Percentiles rank a stretch among this genome's conserved stretches.
Evolutionary conservation across 176 grass and related monocot species (phyloP).

Genomic region (Juncus effusus): DNA sequence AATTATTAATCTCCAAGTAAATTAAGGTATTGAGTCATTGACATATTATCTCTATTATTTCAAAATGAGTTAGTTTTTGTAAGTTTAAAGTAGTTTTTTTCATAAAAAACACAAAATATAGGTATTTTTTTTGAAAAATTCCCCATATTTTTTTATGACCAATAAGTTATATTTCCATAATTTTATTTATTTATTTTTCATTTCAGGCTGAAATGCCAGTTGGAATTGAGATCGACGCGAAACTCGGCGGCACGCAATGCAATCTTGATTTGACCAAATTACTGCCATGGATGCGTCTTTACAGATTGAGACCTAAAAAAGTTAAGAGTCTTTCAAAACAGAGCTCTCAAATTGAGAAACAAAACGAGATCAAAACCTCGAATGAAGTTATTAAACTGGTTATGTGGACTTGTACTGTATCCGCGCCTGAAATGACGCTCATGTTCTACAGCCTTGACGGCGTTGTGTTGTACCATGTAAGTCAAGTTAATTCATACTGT

Average conservation of each 20-base stretch:
- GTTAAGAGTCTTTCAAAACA: conserved; percentile 51
- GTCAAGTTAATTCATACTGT: conserved; percentile 29
- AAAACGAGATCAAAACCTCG: conserved; percentile 45
- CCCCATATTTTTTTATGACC: background rate
- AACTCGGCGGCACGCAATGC: conserved; percentile 90
- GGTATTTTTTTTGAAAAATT: no score
- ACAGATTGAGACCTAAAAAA: conserved; percentile 49
- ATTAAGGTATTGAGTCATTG: no score
- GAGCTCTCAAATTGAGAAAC: conserved; percentile 41
- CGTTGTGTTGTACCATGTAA: conserved; percentile 85
- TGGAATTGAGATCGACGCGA: conserved; percentile 92
- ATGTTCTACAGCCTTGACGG: conserved; percentile 82
- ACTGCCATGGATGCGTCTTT: conserved; percentile 75
- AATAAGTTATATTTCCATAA: conserved; percentile 6
- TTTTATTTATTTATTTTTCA: conserved; percentile 17
- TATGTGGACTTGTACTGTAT: conserved; percentile 87
- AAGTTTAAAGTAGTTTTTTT: no score
- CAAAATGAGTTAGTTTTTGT: no score
- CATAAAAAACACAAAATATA: no score
- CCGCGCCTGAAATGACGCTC: conserved; percentile 91
- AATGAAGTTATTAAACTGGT: conserved; percentile 9
- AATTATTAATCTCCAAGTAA: no score
- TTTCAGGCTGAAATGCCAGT: conserved; percentile 73
- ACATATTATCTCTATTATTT: no score
- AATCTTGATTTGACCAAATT: conserved; percentile 86